phyloP scores from a whole-genome alignment of 2,329 filamentous ascomycete genomes.

The Venturia carpophila region DNA sequence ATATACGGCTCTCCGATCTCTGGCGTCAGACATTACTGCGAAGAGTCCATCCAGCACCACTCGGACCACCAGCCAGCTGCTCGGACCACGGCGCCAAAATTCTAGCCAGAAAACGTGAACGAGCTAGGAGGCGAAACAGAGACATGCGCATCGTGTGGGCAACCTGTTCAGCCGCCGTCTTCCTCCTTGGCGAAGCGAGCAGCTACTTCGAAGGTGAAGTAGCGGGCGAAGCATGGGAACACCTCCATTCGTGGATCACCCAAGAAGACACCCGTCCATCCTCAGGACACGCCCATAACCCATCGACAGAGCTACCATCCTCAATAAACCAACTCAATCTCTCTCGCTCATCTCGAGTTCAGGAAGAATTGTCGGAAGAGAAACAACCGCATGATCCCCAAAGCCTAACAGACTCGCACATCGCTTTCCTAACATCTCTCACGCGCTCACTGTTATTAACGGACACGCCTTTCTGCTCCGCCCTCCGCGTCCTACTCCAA shows the following conservation, averaged over 20 bases:
- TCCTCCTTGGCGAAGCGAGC: slow-evolving; percentile 81
- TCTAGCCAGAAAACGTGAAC: slow-evolving; percentile 54
- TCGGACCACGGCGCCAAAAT: slow-evolving; percentile 52
- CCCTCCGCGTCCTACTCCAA: slow-evolving; percentile 58
- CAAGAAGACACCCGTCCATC: background rate
- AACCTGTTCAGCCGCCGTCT: slow-evolving; percentile 76
- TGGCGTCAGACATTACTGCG: slow-evolving; percentile 80
- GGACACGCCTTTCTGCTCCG: slow-evolving; percentile 53
- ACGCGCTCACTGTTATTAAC: slow-evolving; percentile 59
- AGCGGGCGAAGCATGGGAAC: slow-evolving; percentile 70
- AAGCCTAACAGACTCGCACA: slow-evolving; percentile 71
- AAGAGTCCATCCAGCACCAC: slow-evolving; percentile 66
- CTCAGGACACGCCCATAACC: background rate
- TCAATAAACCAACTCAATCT: slow-evolving; percentile 1
- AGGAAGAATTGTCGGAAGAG: background rate
- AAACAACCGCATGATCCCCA: slow-evolving; percentile 65
- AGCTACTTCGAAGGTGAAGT: slow-evolving; percentile 87
- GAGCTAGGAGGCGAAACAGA: slow-evolving; percentile 54
- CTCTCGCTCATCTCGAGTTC: background rate
- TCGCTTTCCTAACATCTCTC: slow-evolving; percentile 64
- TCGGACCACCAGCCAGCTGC: slow-evolving; percentile 55
- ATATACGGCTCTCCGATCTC: slow-evolving; percentile 72
- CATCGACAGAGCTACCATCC: background rate
- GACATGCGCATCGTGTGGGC: slow-evolving; percentile 83
- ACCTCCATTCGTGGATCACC: slow-evolving; percentile 62